Base-by-base conservation (phyloP, 2,329 filamentous ascomycete genomes). In the Colletotrichum sp. region DNA sequence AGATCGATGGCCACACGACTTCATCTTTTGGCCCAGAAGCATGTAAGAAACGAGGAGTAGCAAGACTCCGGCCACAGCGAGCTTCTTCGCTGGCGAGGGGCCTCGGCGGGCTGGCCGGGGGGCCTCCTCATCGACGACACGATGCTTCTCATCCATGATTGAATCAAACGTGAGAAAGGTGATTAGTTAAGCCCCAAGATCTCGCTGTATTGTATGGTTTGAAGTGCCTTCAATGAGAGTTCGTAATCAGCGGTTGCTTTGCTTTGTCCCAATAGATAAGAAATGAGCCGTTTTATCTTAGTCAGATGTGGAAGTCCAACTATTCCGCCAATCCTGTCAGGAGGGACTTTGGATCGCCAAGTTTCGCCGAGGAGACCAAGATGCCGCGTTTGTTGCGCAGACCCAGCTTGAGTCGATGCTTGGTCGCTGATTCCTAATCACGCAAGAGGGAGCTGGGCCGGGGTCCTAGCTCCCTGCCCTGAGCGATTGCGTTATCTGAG, bases 31-130 rank as follows among this genome's bases (percentile, higher is more conserved):
- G 15, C 66, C 61, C 13, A 52, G 15, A 22, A 75, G 56, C 15
- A 62, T 75, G 32, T 67, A 39, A 25, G 74, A 66, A 12, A 75
- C 66, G 13, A 75, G 58, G 27, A 71, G 71, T 10, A 81, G 27
- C 77, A 68, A 58, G 77, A 77, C 9, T 75, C 74, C 58, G 75
- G n/a, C 8, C n/a, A 74, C 27, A 16, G 73, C 71, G n/a, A 61
- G 56, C 43, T 30, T 76, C 61, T 75, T 76, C 16, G 36, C 66
- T 3, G 60, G 55, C 5, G 74, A 71, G n/a, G 39, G 66, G 25
- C 25, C 62, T 22, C 61, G 61, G 32, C 62, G 66, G 48, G 22
- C 52, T 18, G 71, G 25, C 39, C n/a, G 5, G 9, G 27, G 18
- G 16, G 27, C 66, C 39, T 75, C 61, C 25, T 67, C 62, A 22